Evolutionary conservation across 257 asterid species (phyloP).

Genomic region (Ballota nigra): DNA sequence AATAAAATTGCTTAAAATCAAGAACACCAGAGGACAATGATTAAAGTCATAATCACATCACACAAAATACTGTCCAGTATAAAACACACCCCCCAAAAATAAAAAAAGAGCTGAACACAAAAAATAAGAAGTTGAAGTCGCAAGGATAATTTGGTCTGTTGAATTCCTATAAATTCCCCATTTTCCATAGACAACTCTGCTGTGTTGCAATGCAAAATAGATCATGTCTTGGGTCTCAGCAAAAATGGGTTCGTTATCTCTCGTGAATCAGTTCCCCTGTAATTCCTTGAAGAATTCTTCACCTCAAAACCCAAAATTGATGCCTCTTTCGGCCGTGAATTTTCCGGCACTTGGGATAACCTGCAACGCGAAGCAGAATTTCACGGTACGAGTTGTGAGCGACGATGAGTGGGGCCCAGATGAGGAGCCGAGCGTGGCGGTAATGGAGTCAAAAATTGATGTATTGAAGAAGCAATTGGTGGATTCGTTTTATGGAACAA

Average conservation of each 20-base stretch:
- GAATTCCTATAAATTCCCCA: not conserved
- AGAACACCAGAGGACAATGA: too few species aligned
- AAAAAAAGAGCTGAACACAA: not conserved
- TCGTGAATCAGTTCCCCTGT: conserved; percentile 36
- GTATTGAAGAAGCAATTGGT: conserved; percentile 64
- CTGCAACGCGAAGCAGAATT: conserved; percentile 18
- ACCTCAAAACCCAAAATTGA: conserved; percentile 10
- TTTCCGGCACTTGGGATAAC: conserved; percentile 14
- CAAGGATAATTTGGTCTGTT: not conserved
- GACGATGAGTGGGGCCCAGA: conserved; percentile 59
- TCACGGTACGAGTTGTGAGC: conserved; percentile 33
- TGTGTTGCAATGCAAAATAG: not conserved
- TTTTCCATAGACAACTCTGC: not conserved
- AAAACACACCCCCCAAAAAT: too few species aligned
- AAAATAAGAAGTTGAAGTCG: not conserved
- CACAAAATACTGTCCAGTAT: not conserved
- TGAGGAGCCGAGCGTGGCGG: conserved; percentile 32
- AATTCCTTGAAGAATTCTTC: conserved; percentile 7
- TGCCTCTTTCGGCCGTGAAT: conserved; percentile 28
- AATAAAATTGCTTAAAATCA: too few species aligned
- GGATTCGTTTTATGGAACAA: conserved; percentile 71
- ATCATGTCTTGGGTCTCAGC: conserved; percentile 7
- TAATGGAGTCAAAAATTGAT: conserved; percentile 40
- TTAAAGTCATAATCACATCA: not conserved
- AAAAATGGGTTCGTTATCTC: conserved; percentile 65